Evolutionary conservation across 1,139 yeast species (phyloP).

Genomic region (Hanseniaspora gamundiae): DNA sequence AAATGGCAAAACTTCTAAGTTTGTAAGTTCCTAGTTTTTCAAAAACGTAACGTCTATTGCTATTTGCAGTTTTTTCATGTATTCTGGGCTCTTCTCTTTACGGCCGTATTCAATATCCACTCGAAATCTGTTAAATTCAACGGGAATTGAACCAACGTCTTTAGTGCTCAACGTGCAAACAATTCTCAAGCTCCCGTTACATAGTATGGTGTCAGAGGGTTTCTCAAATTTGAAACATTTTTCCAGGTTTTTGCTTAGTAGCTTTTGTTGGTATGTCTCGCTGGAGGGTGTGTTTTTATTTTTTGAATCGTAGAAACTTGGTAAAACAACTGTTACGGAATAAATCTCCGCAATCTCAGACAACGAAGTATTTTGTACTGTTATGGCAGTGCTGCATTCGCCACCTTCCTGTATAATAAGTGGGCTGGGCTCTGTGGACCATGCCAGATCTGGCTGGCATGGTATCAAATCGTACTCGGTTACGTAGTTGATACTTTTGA

Average conservation of each 20-base stretch:
- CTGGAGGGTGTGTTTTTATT: conserved; percentile 34
- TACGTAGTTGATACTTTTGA: conserved; percentile 15
- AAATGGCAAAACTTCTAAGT: conserved; percentile 20
- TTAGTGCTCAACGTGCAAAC: neutral
- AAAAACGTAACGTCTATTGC: conserved; percentile 26
- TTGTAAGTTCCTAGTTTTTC: conserved; percentile 24
- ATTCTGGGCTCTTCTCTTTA: conserved; percentile 12
- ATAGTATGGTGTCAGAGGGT: conserved; percentile 21
- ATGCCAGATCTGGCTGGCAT: conserved; percentile 62
- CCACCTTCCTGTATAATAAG: conserved; percentile 47
- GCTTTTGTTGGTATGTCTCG: conserved; percentile 60
- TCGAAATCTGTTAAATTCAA: conserved; percentile 13
- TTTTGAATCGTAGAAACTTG: conserved; percentile 9
- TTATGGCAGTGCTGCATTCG: conserved; percentile 42
- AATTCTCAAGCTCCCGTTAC: neutral
- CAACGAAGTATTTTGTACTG: conserved; percentile 48
- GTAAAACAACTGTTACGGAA: conserved; percentile 38
- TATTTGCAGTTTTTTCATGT: conserved; percentile 15
- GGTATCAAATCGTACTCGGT: conserved; percentile 20
- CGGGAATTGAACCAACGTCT: neutral
- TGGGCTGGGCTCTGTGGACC: conserved; percentile 58
- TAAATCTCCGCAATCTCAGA: conserved; percentile 61
- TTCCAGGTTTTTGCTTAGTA: conserved; percentile 40
- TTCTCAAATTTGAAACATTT: conserved; percentile 42
- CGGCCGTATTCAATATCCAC: conserved; percentile 21